Base-by-base conservation (phyloP, 768 basidiomycete species). In the Suillus weaverae region DNA sequence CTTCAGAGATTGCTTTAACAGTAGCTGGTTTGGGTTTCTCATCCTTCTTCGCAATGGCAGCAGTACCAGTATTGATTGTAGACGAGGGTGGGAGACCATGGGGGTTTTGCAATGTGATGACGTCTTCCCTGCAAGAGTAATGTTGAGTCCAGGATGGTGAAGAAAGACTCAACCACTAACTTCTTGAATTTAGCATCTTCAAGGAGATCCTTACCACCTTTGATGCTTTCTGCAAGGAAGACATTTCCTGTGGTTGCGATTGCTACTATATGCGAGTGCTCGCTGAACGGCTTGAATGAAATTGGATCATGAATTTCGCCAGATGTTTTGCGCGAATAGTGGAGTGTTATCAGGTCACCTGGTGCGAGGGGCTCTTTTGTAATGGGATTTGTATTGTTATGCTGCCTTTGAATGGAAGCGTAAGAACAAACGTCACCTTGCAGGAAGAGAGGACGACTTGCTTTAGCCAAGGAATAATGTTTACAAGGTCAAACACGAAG, bases 391-490 rank as follows among this genome's bases (percentile, higher is more conserved):
- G 83, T 86, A 68, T 95, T 92, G 69, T 92, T 81, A 73, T 94
- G 92, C 71, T 92, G 90, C 73, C 92, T 94, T 70, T 59, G 69
- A 69, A 62, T 22, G 57, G 30, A 60, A 36, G 32, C 39, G 61
- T 67, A 63, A 69, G 66, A 57, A 57, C 59, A 63, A 62, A 50
- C 30, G 62, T 36, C 61, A 39, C 43, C 48, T 56, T 39, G 62
- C 60, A 26, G 55, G 43, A 35, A 48, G 18, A 62, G 62, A 54
- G 32, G 36, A 14, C 39, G 38, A 81, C 88, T 69, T 72, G 89
- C 95, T 97, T 94, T 54, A 98, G 84, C 90, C 95, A 97, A 36
- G 95, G 94, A 55, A 97, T 90, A 70, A 97, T 96, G 74, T 94
- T 96, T 60, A 95, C 84, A 48, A 97, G 79, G 69, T 97, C 95